Evolutionary conservation across 2,329 filamentous ascomycete genomes (phyloP).

Genomic region (Microcyclospora pomicola): DNA sequence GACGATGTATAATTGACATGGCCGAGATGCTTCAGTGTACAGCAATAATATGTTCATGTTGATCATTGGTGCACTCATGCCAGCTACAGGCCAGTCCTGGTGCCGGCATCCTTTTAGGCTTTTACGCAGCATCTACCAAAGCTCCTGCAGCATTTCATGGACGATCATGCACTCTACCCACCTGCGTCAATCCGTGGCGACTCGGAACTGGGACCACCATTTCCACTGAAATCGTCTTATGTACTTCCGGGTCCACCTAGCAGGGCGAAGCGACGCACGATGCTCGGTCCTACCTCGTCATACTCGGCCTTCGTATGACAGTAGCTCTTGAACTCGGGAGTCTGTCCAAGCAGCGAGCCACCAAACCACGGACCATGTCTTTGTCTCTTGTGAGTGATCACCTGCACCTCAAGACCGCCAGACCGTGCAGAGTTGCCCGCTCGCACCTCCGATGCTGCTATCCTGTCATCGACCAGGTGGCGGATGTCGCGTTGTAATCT

Average conservation of each 20-base stretch:
- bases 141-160: too few species aligned
- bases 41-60: too few species aligned
- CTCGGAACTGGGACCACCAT: too few species aligned
- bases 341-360: conserved; percentile 89
- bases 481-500: conserved; percentile 94
- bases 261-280: conserved; percentile 86
- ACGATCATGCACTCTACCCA: too few species aligned
- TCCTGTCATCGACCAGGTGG: conserved; percentile 84
- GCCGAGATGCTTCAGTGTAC: too few species aligned
- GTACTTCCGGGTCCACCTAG: conserved; percentile 81
- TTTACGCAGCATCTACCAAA: too few species aligned
- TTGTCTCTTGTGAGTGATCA: conserved; percentile 95
- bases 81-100: too few species aligned
- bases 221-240: conserved; percentile 23
- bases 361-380: conserved; percentile 97
- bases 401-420: conserved; percentile 89
- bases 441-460: conserved; percentile 78
- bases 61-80: too few species aligned
- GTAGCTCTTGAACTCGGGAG: conserved; percentile 95
- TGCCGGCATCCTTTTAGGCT: too few species aligned
- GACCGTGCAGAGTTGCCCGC: conserved; percentile 77
- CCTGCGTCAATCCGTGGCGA: too few species aligned
- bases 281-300: conserved; percentile 89
- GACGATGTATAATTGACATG: too few species aligned
- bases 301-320: conserved; percentile 76